Conservation (phyloP, 495 filamentous ascomycete genomes). For the Neurospora discreta region DNA sequence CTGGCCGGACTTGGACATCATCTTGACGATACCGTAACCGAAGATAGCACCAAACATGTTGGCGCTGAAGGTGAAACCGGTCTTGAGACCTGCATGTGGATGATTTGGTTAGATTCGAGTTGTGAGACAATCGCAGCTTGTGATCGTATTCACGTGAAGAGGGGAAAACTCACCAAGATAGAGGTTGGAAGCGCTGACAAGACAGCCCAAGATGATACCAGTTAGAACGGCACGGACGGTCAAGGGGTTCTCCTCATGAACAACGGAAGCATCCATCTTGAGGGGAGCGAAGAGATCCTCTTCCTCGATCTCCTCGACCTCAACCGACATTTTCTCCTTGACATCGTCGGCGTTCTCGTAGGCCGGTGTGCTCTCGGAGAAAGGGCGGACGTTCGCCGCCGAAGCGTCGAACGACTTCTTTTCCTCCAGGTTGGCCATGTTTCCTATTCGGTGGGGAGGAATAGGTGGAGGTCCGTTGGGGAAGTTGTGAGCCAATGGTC, state of each 20-base stretch:
- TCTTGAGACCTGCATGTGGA: constrained; percentile 41
- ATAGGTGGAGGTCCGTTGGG: background rate
- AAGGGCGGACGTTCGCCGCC: constrained; percentile 12
- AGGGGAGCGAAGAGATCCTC: constrained; percentile 37
- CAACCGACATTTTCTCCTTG: constrained; percentile 10
- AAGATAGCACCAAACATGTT: constrained; percentile 53
- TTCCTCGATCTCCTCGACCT: constrained; percentile 16
- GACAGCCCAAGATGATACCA: constrained; percentile 45
- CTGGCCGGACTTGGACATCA: constrained; percentile 29
- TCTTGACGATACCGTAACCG: constrained; percentile 54
- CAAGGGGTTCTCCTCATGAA: constrained; percentile 38
- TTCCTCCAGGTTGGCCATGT: constrained; percentile 16
- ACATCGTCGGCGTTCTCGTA: constrained; percentile 9
- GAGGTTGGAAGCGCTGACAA: constrained; percentile 55
- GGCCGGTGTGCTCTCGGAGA: constrained; percentile 18
- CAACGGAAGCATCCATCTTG: constrained; percentile 30
- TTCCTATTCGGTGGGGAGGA: background rate
- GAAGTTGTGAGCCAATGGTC: background rate
- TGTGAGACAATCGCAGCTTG: background rate
- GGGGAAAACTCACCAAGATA: constrained; percentile 40
- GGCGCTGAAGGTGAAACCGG: constrained; percentile 53
- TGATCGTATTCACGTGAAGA: background rate
- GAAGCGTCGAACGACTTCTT: constrained; percentile 10
- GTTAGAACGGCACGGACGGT: constrained; percentile 46
- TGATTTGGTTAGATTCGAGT: constrained; percentile 11